These are phyloP conservation scores for Pisolithus albus DNA, from an alignment of 768 basidiomycete genomes.

Conservation along the genomic window DNA sequence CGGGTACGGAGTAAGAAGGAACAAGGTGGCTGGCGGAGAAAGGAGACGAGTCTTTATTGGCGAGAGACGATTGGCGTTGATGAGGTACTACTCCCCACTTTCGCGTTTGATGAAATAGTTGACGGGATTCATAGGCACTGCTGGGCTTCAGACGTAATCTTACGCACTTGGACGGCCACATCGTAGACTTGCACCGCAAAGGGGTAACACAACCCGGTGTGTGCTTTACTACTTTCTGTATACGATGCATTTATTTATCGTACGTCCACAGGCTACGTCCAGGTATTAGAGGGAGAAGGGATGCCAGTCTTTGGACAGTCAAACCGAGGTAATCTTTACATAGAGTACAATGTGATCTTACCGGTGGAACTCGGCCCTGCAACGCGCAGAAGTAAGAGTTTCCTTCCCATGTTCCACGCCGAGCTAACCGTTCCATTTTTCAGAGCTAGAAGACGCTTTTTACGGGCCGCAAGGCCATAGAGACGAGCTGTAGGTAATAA, in stretches of 20 bases:
- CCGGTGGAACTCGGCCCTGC: constrained; percentile 65
- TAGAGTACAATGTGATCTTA: constrained; percentile 91
- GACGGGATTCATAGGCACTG: constrained; percentile 55
- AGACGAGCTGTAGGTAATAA: constrained; percentile 34
- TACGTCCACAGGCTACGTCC: constrained; percentile 62
- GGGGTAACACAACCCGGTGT: constrained; percentile 90
- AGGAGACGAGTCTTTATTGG: constrained; percentile 89
- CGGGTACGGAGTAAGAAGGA: constrained; percentile 73
- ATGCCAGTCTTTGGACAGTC: constrained; percentile 67
- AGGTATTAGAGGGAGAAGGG: constrained; percentile 81
- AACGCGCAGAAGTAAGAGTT: constrained; percentile 63
- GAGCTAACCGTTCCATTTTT: constrained; percentile 7
- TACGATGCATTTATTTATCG: background rate
- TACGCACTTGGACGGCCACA: constrained; percentile 86
- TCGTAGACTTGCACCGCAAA: constrained; percentile 58
- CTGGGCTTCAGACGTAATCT: constrained; percentile 92
- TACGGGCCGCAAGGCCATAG: constrained; percentile 29
- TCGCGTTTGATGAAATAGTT: background rate
- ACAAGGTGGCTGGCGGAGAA: constrained; percentile 78
- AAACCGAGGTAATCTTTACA: constrained; percentile 72
- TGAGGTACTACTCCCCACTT: constrained; percentile 44
- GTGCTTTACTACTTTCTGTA: constrained; percentile 4
- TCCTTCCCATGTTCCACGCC: background rate
- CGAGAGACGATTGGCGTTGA: constrained; percentile 85
- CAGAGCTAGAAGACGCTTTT: constrained; percentile 51